A percentile compares a stretch with the other conserved stretches of the same genome.
Evolutionary conservation across 2,329 filamentous ascomycete species (phyloP).

Genomic region (Zasmidium citrigriseum): DNA sequence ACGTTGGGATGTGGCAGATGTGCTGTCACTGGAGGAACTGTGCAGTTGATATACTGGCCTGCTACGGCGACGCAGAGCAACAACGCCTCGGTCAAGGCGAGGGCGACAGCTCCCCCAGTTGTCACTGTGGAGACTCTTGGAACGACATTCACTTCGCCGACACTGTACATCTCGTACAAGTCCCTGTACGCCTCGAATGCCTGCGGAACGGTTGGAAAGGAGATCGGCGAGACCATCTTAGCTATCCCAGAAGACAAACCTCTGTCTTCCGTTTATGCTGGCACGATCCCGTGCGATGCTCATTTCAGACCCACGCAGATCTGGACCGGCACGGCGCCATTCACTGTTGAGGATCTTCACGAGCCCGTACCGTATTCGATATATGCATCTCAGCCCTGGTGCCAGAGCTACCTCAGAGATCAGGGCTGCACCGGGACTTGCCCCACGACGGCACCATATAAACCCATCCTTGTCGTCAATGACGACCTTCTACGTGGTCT

Average conservation of each 20-base stretch:
- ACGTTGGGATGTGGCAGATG: constrained; percentile 22
- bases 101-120: neutral
- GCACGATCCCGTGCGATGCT: constrained; percentile 7
- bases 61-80: constrained; percentile 4
- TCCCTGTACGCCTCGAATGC: constrained; percentile 23
- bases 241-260: constrained; percentile 16
- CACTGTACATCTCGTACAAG: constrained; percentile 26
- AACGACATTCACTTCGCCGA: constrained; percentile 26
- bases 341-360: constrained; percentile 18
- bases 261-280: constrained; percentile 17
- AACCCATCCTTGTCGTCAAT: constrained; percentile 24
- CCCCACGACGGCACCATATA: constrained; percentile 17
- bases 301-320: constrained; percentile 8
- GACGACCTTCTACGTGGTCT: constrained; percentile 12
- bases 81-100: neutral
- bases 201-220: constrained; percentile 16
- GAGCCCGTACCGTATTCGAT: constrained; percentile 13
- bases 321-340: constrained; percentile 16
- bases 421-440: constrained; percentile 14
- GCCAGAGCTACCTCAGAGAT: constrained; percentile 8
- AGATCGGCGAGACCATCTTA: constrained; percentile 20
- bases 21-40: constrained; percentile 23
- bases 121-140: constrained; percentile 17
- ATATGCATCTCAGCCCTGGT: constrained; percentile 23
- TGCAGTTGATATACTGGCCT: constrained; percentile 26